Base-by-base conservation (phyloP, 768 basidiomycete species). In the Thelephora aurantiotincta region DNA sequence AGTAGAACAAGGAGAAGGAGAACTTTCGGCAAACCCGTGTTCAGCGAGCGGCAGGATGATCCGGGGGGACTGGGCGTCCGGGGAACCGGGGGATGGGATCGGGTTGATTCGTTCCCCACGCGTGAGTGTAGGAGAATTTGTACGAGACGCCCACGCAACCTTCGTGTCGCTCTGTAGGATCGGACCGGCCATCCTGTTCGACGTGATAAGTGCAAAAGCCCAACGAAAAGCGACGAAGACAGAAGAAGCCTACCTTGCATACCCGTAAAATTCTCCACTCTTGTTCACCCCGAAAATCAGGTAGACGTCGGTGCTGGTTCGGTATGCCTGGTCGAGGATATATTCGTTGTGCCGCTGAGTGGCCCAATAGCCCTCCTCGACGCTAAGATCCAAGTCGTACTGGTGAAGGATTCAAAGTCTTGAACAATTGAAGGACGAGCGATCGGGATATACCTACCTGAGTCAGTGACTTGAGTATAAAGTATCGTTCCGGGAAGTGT, bases 241-340 rank as follows among this genome's bases (percentile, higher is more conserved):
- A 38, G n/a, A 13, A 33, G 48, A 47, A 20, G 64, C 68, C 51
- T 63, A 90, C 80, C 74, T 78, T 11, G 89, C 92, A 59, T 88
- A 93, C 18, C 93, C 93, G 57, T 84, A 96, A 59, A 96, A 98
- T 61, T 90, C 89, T 33, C 94, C 91, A 48, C 84, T 85, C 60
- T 84, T 89, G 65, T 97, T 97, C 14, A 87, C 94, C 33, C 91
- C 77, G 55, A 97, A 97, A 49, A 98, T 79, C 38, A 97, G 72
- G 57, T 72, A 85, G 3, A 97, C 93, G 20, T 93, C 86, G 52
- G 75, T 73, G 52, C 83, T 82, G 2, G 90, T 96, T n/a, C 92
- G 79, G 62, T 71, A 98, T 0, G 94, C 93, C 60, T 89, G 89
- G 54, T 97, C 91, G 13, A 96, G 68, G 43, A 94, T 78, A 7